phyloP scores from a whole-genome alignment of 345 rosid genomes.

The Brassica carinata region DNA sequence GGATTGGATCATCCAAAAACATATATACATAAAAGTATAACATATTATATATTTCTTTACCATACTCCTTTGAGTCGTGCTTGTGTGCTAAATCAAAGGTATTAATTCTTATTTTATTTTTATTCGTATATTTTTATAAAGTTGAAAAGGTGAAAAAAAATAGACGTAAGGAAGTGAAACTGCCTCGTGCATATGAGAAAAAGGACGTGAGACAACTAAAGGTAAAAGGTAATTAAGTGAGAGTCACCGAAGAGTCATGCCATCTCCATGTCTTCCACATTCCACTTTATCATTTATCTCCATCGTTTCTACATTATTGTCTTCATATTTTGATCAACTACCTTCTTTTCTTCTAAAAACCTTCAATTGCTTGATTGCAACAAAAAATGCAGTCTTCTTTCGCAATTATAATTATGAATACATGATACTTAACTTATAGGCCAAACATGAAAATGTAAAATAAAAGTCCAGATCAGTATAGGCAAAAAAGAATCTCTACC shows the following conservation, averaged over 20 bases:
- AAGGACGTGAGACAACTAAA: slow-evolving; percentile 34
- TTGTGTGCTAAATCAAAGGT: not conserved
- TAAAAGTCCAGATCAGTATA: not conserved
- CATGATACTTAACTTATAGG: not conserved
- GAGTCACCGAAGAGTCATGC: slow-evolving; percentile 34
- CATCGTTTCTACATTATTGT: slow-evolving; percentile 2
- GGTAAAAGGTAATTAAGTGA: slow-evolving; percentile 14
- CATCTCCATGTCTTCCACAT: slow-evolving; percentile 38
- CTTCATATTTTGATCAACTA: not conserved
- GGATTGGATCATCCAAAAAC: not conserved
- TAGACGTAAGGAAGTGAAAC: slow-evolving; percentile 30
- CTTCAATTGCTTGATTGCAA: not conserved
- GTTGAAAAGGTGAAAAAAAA: not conserved
- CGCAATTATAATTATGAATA: too few species aligned
- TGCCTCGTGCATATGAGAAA: slow-evolving; percentile 41
- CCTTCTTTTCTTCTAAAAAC: not conserved
- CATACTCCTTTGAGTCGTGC: not conserved
- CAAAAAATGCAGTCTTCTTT: not conserved
- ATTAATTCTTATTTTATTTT: not conserved
- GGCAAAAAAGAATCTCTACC: not conserved
- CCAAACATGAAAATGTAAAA: not conserved
- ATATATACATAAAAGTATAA: not conserved
- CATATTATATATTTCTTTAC: too few species aligned
- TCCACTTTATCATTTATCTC: slow-evolving; percentile 19
- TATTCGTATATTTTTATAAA: not conserved